Conservation (phyloP, 805 yeast genomes). For the Starmerella bombi region DNA sequence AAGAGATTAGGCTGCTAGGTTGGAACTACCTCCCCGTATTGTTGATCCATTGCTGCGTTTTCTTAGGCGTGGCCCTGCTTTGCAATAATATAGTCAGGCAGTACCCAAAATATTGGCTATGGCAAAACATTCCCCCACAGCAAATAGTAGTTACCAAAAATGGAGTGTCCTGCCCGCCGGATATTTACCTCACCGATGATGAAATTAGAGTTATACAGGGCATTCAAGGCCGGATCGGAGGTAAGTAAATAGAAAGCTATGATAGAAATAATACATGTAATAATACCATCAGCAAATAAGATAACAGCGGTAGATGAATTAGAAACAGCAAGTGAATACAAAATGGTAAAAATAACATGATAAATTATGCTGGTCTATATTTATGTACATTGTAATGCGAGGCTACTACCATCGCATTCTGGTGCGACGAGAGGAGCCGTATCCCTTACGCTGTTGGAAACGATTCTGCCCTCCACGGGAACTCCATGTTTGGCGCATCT, state of each 20-base stretch:
- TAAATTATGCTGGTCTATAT: neutral
- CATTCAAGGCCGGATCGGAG: constrained; percentile 1
- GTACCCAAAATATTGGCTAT: constrained; percentile 47
- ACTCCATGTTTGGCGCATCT: constrained; percentile 18
- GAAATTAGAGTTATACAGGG: neutral
- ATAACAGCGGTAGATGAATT: no score
- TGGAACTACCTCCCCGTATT: constrained; percentile 57
- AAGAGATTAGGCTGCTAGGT: constrained; percentile 35
- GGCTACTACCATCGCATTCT: constrained; percentile 23
- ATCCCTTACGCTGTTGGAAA: constrained; percentile 3
- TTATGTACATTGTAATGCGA: neutral
- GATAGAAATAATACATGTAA: no score
- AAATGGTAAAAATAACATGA: no score
- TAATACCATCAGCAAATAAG: neutral
- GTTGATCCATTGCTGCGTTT: constrained; percentile 36
- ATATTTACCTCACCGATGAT: constrained; percentile 1
- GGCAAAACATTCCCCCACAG: constrained; percentile 6
- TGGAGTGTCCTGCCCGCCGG: neutral
- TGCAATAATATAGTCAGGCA: constrained; percentile 40
- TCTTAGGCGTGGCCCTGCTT: constrained; percentile 38
- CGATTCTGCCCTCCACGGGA: neutral
- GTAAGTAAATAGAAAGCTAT: no score
- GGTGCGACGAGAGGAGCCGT: constrained; percentile 20
- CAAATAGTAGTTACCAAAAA: neutral
- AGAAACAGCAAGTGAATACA: no score